phyloP scores from a whole-genome alignment of 1,284 basidiomycete species.

The Acaromyces ingoldii region DNA sequence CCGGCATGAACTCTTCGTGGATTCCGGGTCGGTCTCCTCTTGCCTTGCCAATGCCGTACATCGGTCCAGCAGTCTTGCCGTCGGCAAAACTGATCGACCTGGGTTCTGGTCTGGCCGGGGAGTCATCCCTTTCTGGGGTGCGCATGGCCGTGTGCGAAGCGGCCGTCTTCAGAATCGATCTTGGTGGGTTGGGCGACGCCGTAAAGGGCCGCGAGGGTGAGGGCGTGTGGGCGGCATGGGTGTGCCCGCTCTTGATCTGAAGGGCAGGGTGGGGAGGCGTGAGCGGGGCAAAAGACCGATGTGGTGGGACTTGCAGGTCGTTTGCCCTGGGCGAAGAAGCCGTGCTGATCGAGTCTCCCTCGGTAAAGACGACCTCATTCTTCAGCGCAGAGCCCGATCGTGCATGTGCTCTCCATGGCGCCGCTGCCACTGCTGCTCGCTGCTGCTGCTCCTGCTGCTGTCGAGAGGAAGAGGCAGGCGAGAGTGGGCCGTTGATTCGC shows the following conservation, averaged over 20 bases:
- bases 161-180: slow-evolving; percentile 2
- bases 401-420: not conserved
- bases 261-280: not conserved
- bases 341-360: not conserved
- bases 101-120: not conserved
- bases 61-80: not conserved
- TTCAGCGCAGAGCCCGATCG: not conserved
- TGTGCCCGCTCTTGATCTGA: not conserved
- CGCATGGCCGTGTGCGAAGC: not conserved
- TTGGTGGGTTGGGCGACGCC: not conserved
- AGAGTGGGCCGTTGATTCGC: too few relatives aligned
- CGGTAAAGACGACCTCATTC: slow-evolving; percentile 1
- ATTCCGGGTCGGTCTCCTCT: not conserved
- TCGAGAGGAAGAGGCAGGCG: not conserved
- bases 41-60: too few relatives aligned
- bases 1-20: too few relatives aligned
- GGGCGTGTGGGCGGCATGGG: not conserved
- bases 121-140: not conserved
- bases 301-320: not conserved
- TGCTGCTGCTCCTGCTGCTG: not conserved
- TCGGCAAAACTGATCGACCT: slow-evolving; percentile 34
- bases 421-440: not conserved
- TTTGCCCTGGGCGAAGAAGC: not conserved
- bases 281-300: not conserved
- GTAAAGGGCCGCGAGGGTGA: not conserved